Conservation (phyloP, 2,329 filamentous ascomycete species). For the Podosphaera fusca region DNA sequence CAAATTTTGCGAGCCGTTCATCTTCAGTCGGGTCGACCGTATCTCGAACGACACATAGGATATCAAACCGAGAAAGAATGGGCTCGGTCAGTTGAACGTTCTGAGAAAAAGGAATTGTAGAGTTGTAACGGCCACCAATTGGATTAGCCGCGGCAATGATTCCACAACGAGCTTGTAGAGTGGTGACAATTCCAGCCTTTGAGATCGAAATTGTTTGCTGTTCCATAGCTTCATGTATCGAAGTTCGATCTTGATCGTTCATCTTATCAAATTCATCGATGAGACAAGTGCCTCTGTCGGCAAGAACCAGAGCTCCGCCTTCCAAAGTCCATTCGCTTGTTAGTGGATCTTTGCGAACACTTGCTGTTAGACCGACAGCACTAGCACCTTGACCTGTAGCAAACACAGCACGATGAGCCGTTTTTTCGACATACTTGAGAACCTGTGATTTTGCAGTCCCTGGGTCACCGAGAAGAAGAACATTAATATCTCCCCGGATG, state of each 20-base stretch:
- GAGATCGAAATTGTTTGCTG: conserved; percentile 98
- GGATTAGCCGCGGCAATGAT: conserved; percentile 95
- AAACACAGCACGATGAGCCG: conserved; percentile 87
- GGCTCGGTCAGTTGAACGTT: conserved; percentile 95
- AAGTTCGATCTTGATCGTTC: conserved; percentile 96
- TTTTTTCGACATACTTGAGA: conserved; percentile 94
- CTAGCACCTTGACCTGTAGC: conserved; percentile 93
- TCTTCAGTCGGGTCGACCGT: conserved; percentile 84
- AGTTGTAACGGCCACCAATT: conserved; percentile 88
- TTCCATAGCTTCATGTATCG: conserved; percentile 98
- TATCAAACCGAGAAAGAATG: conserved; percentile 93
- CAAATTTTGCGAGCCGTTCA: conserved; percentile 79
- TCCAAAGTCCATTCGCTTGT: conserved; percentile 96
- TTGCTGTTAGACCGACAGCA: conserved; percentile 91
- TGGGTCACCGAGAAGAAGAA: conserved; percentile 83
- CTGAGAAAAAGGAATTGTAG: conserved; percentile 80
- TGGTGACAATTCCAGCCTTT: conserved; percentile 95
- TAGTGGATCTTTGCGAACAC: conserved; percentile 80
- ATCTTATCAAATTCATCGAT: conserved; percentile 99
- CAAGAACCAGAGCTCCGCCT: conserved; percentile 82
- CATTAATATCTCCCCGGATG: conserved; percentile 93
- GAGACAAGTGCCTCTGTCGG: conserved; percentile 80
- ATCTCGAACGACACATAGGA: conserved; percentile 86
- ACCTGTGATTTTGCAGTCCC: conserved; percentile 97
- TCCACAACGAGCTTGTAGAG: conserved; percentile 80